A percentile compares a stretch with the other conserved stretches of the same genome.
Conservation (phyloP, 306 rosid genomes). For the Luffa acutangula region DNA sequence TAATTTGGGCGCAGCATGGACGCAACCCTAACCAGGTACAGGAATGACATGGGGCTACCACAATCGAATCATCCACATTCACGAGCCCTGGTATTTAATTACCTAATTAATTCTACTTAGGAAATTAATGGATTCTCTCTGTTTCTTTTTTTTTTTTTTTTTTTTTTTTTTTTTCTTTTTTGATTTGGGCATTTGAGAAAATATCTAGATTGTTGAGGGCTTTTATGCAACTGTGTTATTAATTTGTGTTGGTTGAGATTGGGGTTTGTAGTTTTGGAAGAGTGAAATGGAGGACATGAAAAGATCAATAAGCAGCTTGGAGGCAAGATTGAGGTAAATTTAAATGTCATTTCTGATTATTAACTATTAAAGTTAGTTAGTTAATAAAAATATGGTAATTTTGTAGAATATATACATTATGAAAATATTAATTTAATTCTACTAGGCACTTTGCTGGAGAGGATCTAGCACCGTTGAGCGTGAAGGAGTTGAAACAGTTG, state of each 20-base stretch:
- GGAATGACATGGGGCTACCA: constrained; percentile 25
- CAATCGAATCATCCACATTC: constrained; percentile 14
- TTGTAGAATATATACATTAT: no score
- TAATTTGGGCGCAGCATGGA: constrained; percentile 27
- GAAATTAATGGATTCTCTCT: background rate
- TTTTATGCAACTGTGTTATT: background rate
- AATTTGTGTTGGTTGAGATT: background rate
- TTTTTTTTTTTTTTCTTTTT: background rate
- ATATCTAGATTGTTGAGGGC: background rate
- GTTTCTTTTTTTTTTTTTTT: background rate
- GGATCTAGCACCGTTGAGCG: constrained; percentile 27
- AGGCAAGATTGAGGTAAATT: constrained; percentile 18
- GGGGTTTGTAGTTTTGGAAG: constrained; percentile 23
- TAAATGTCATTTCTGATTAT: background rate
- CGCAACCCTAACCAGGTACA: constrained; percentile 30
- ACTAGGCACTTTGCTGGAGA: constrained; percentile 36
- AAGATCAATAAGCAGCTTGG: constrained; percentile 23
- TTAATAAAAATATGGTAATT: no score
- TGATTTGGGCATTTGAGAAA: background rate
- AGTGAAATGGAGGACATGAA: constrained; percentile 30
- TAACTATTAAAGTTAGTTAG: background rate
- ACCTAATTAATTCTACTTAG: background rate
- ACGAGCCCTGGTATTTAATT: constrained; percentile 18
- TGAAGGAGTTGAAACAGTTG: constrained; percentile 35
- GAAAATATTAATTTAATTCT: no score